phyloP scores from a whole-genome alignment of 2,329 filamentous ascomycete genomes.

The Fusarium proliferatum region DNA sequence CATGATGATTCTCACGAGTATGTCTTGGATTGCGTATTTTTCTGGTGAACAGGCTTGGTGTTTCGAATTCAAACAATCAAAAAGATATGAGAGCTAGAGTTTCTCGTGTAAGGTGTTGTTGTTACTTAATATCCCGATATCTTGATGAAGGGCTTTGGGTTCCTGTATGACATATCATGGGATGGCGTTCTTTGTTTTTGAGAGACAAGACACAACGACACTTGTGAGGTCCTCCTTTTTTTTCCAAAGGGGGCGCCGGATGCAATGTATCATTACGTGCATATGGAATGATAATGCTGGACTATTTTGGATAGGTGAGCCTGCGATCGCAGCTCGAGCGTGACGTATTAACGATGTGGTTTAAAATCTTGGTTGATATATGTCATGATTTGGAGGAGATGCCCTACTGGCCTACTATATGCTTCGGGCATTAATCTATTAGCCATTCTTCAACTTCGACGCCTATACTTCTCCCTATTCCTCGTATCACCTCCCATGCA shows the following conservation, averaged over 20 bases:
- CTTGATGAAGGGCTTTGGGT: slow-evolving; percentile 24
- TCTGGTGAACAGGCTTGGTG: not conserved
- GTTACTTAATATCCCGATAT: slow-evolving; percentile 13
- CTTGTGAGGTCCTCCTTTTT: slow-evolving; percentile 1
- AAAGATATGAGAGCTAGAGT: slow-evolving; percentile 19
- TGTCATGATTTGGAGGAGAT: not conserved
- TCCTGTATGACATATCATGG: slow-evolving; percentile 36
- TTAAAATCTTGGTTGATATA: not conserved
- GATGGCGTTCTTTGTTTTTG: slow-evolving; percentile 31
- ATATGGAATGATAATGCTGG: slow-evolving; percentile 34
- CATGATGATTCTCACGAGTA: slow-evolving; percentile 8
- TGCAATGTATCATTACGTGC: slow-evolving; percentile 40
- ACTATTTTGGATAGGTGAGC: slow-evolving; percentile 34
- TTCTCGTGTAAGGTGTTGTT: slow-evolving; percentile 1
- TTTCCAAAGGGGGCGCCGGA: not conserved
- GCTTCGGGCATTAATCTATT: slow-evolving; percentile 62
- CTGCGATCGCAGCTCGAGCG: slow-evolving; percentile 11
- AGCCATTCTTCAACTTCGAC: slow-evolving; percentile 85
- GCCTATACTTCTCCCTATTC: slow-evolving; percentile 77
- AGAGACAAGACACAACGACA: slow-evolving; percentile 6
- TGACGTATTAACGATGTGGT: slow-evolving; percentile 24
- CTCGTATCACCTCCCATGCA: slow-evolving; percentile 79
- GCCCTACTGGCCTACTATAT: not conserved
- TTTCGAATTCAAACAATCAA: slow-evolving; percentile 12
- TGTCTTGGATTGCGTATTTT: slow-evolving; percentile 4